phyloP scores from a whole-genome alignment of 2,329 filamentous ascomycete species.

The Stachybotrys elegans region DNA sequence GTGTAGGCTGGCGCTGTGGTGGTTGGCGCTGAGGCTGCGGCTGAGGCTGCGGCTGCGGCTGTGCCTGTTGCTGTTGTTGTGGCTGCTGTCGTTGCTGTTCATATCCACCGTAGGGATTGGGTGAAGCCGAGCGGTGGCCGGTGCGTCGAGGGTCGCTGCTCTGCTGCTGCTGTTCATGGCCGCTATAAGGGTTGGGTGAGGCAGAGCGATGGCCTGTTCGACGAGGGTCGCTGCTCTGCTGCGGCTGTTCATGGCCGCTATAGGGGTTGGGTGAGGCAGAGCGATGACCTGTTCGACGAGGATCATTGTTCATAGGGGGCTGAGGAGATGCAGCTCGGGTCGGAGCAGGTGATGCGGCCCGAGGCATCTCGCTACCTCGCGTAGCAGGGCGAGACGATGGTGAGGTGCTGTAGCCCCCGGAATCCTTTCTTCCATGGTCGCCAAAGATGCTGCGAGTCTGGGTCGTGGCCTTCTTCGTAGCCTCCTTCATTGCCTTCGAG shows the following conservation, averaged over 20 bases:
- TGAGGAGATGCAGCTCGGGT: constrained; percentile 59
- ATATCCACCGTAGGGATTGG: constrained; percentile 54
- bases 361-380: constrained; percentile 44
- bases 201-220: constrained; percentile 38
- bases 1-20: too few species aligned
- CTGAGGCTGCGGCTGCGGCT: too few species aligned
- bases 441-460: constrained; percentile 79
- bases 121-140: constrained; percentile 48
- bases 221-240: constrained; percentile 44
- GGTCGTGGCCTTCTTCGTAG: constrained; percentile 80
- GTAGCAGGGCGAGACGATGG: constrained; percentile 15
- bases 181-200: constrained; percentile 61
- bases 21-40: too few species aligned
- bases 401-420: constrained; percentile 19
- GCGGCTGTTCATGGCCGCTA: constrained; percentile 32
- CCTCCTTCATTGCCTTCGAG: constrained; percentile 90
- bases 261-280: constrained; percentile 63
- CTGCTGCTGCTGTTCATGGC: too few species aligned
- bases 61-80: too few species aligned
- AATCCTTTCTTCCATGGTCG: constrained; percentile 29
- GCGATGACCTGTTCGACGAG: constrained; percentile 35
- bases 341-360: constrained; percentile 64
- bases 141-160: constrained; percentile 39
- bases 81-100: constrained; percentile 28
- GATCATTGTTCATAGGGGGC: constrained; percentile 47